Evolutionary conservation across 305 asterid species (phyloP), one percentile per base, ranked within the genome.

Genomic region (Solanum hybrid): DNA sequence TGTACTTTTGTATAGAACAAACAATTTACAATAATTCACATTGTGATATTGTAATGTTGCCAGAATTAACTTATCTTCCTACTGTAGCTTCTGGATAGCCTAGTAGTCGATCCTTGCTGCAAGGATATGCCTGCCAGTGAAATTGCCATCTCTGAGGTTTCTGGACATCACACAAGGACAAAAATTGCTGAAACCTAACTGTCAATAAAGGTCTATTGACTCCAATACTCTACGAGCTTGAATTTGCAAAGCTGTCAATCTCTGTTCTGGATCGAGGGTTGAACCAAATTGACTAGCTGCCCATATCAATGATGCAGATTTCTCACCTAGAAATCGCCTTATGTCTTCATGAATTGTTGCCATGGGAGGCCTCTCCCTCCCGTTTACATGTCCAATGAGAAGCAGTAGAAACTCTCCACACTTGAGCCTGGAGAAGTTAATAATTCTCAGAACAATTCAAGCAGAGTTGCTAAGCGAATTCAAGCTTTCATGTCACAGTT

Each of bases 281-380:
- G 98, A 95, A 91, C 95, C 98, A 15, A 95, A 94, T 89, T 96
- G 98, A 92, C 98, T 95, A 38, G 98, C 98, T 45, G 98, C 98
- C 99, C 99, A 97, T 92, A 97, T 95, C 90, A 97, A 93, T 38
- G 99, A 96, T 87, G 98, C 99, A 7, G 98, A 92, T 93, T 96
- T 95, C 88, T 96, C 99, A 12, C 98, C 99, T 2, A 96, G 94
- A 91, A 93, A 96, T 90, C 92, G 95, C 93, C 95, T 93, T 88
- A 96, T 90, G 22, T 96, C 99, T 29, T 96, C 98, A 51, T 96
- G 97, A 90, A 96, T 93, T 45, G 95, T 93, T 92, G 94, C 95
- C 99, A 95, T 96, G 88, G 99, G 99, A 83, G 98, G 90, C 75
- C 91, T 93, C 89, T 96, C 96, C 93, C 98, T 94, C 87, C 99